Conservation (phyloP, 257 asterid species). For the Lycium ferocissimum region DNA sequence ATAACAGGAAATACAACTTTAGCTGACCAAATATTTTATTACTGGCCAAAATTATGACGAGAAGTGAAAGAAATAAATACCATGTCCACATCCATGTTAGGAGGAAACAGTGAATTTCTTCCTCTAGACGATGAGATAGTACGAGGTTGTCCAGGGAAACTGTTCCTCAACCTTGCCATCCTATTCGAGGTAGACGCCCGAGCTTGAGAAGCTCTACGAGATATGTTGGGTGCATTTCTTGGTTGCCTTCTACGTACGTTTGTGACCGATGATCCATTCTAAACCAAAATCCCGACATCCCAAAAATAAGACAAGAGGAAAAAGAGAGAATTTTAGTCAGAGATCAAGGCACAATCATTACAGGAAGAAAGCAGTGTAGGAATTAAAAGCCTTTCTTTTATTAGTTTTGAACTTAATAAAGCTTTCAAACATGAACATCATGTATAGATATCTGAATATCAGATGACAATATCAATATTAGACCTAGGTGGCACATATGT, state of each 20-base stretch:
- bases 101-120: slow-evolving; percentile 63
- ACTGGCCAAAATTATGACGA: slow-evolving; percentile 17
- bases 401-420: too few relatives aligned
- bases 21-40: slow-evolving; percentile 23
- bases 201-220: slow-evolving; percentile 57
- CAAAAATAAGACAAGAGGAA: slow-evolving; percentile 24
- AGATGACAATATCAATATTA: slow-evolving; percentile 7
- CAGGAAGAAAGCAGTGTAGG: neutral
- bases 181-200: slow-evolving; percentile 57
- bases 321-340: neutral
- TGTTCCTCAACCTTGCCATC: slow-evolving; percentile 68
- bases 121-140: slow-evolving; percentile 44
- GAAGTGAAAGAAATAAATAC: slow-evolving; percentile 47
- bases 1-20: neutral
- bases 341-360: neutral
- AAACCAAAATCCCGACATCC: slow-evolving; percentile 32
- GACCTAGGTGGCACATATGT: slow-evolving; percentile 2
- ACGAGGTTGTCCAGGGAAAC: slow-evolving; percentile 76
- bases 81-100: slow-evolving; percentile 81
- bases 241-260: slow-evolving; percentile 53
- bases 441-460: neutral
- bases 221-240: slow-evolving; percentile 45
- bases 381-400: neutral
- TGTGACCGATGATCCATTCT: slow-evolving; percentile 56
- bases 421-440: neutral